Conservation (phyloP, 148 eudicot genomes). For the Vaccinium corymbosum region DNA sequence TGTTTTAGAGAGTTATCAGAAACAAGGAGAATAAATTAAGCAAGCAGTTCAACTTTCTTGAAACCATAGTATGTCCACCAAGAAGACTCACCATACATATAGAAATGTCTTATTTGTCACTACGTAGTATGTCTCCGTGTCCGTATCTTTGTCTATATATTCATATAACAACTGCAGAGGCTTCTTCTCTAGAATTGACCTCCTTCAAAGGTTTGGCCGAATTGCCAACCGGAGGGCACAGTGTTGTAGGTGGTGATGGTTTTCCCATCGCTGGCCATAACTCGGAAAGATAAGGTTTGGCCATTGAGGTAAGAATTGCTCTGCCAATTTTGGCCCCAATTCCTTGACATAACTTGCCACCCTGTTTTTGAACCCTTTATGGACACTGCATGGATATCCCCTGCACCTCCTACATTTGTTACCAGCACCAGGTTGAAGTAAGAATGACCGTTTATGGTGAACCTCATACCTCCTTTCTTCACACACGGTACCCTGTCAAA, state of each 20-base stretch:
- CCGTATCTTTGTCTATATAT: neutral
- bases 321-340: constrained; percentile 60
- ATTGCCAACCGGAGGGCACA: constrained; percentile 40
- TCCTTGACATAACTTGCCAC: constrained; percentile 44
- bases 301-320: constrained; percentile 38
- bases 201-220: constrained; percentile 46
- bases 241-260: constrained; percentile 31
- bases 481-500: constrained; percentile 38
- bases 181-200: constrained; percentile 17
- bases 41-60: neutral
- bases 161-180: neutral
- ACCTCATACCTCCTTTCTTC: constrained; percentile 51
- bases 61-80: neutral
- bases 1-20: neutral
- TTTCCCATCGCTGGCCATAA: constrained; percentile 34
- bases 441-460: constrained; percentile 47
- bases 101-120: neutral
- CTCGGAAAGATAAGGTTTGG: constrained; percentile 36
- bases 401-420: constrained; percentile 48
- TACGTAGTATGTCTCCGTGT: neutral
- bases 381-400: constrained; percentile 35
- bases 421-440: constrained; percentile 48
- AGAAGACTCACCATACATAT: neutral
- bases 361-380: constrained; percentile 36
- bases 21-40: neutral